Conservation (phyloP, 139 green algal species). For the Limnomonas spitsbergensis region DNA sequence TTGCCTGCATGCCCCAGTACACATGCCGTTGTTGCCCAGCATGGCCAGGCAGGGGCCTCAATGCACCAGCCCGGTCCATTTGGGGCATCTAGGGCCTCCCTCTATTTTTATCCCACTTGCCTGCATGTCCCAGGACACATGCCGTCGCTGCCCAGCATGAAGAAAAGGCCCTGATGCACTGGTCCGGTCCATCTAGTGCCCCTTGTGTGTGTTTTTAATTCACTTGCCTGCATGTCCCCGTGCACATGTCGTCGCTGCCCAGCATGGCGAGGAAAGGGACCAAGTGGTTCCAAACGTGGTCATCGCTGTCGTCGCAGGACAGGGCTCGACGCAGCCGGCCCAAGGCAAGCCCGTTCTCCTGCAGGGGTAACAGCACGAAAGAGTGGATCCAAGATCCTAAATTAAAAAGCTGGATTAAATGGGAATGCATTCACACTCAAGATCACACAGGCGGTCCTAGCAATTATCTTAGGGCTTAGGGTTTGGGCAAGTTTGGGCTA, state of each 20-base stretch:
- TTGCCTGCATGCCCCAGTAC: neutral
- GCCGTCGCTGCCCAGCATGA: conserved; percentile 2
- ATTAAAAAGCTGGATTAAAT: no score
- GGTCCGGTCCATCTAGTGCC: no score
- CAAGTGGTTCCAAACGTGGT: neutral
- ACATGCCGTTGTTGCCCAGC: conserved; percentile 14
- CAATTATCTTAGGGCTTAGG: no score
- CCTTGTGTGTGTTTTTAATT: neutral
- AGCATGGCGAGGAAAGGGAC: conserved; percentile 24
- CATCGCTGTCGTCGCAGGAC: neutral
- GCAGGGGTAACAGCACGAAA: no score
- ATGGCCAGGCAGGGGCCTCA: conserved; percentile 2
- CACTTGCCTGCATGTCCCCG: conserved; percentile 8
- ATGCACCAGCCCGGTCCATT: no score
- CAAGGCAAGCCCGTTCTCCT: conserved; percentile 17
- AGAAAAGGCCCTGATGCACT: no score
- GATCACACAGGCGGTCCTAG: no score
- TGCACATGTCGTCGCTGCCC: conserved; percentile 19
- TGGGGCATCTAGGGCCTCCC: neutral
- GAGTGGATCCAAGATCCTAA: no score
- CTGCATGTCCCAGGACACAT: conserved; percentile 8
- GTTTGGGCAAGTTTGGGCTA: no score
- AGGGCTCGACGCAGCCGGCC: conserved; percentile 15
- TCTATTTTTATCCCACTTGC: neutral
- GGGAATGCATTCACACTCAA: no score